Percentiles rank a stretch among this genome's conserved stretches.
phyloP scores from a whole-genome alignment of 257 asterid genomes.

The Salvia rosmarinus region DNA sequence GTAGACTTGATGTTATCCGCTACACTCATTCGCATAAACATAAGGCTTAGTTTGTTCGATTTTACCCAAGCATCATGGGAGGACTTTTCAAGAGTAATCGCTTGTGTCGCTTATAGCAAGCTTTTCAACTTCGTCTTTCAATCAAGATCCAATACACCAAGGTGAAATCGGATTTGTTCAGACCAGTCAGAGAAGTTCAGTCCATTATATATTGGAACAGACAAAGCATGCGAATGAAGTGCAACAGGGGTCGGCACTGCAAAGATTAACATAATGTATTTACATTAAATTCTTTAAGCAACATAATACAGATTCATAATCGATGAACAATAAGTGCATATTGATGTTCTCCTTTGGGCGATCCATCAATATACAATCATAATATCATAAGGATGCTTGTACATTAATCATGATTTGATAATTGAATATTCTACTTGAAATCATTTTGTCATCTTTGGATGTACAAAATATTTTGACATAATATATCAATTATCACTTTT shows the following conservation, averaged over 20 bases:
- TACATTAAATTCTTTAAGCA: background rate
- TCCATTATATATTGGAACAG: background rate
- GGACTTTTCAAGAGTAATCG: background rate
- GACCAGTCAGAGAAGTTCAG: background rate
- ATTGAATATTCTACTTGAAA: background rate
- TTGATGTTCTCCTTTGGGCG: constrained; percentile 9
- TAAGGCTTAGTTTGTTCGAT: constrained; percentile 8
- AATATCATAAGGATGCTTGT: background rate
- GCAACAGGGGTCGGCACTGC: background rate
- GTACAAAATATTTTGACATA: background rate
- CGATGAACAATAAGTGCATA: background rate
- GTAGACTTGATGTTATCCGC: background rate
- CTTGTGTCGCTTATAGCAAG: background rate
- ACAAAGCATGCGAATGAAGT: background rate
- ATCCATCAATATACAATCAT: background rate
- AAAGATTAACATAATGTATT: background rate
- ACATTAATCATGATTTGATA: too few species aligned
- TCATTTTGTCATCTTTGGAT: background rate
- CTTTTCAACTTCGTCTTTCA: constrained; percentile 10
- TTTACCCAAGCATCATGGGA: constrained; percentile 14
- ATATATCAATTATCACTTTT: background rate
- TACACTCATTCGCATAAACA: constrained; percentile 20
- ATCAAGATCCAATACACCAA: constrained; percentile 5
- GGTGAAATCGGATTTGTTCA: background rate
- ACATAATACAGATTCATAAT: background rate